Conservation (phyloP, 2,329 filamentous ascomycete species). For the Keithomyces neogunnii region DNA sequence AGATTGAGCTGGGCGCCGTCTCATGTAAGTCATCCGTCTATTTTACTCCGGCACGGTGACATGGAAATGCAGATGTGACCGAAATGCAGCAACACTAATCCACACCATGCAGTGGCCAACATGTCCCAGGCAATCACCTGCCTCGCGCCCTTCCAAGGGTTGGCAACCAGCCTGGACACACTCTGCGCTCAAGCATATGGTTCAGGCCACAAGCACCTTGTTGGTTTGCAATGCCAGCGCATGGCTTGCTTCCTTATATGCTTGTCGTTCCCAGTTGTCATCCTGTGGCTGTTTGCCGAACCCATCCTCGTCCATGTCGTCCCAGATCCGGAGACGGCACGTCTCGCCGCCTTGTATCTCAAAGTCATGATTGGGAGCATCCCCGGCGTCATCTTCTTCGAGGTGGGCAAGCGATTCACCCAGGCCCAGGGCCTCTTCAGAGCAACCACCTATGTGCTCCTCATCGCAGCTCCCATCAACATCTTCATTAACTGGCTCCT, state of each 20-base stretch:
- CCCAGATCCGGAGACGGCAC: slow-evolving; percentile 49
- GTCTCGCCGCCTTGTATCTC: slow-evolving; percentile 64
- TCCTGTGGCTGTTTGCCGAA: slow-evolving; percentile 63
- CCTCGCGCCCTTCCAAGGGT: slow-evolving; percentile 70
- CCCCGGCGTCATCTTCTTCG: slow-evolving; percentile 69
- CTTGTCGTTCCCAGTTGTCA: slow-evolving; percentile 62
- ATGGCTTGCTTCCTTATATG: slow-evolving; percentile 72
- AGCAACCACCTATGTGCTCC: slow-evolving; percentile 67
- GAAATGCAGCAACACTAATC: background rate
- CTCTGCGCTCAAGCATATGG: slow-evolving; percentile 92
- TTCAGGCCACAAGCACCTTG: slow-evolving; percentile 79
- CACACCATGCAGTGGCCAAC: slow-evolving; percentile 32
- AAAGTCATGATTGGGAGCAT: slow-evolving; percentile 64
- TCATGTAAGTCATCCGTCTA: slow-evolving; percentile 23
- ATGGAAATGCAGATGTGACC: background rate
- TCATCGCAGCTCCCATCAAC: slow-evolving; percentile 70
- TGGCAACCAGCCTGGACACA: slow-evolving; percentile 85
- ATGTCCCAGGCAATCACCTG: slow-evolving; percentile 78
- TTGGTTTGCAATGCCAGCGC: slow-evolving; percentile 72
- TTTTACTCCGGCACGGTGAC: background rate
- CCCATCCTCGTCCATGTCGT: slow-evolving; percentile 46
- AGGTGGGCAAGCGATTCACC: slow-evolving; percentile 70
- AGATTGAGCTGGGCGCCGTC: slow-evolving; percentile 41
- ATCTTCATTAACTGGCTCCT: slow-evolving; percentile 70
- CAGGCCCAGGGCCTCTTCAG: slow-evolving; percentile 77